Conservation (phyloP, 257 asterid species). For the Datura wrightii region DNA sequence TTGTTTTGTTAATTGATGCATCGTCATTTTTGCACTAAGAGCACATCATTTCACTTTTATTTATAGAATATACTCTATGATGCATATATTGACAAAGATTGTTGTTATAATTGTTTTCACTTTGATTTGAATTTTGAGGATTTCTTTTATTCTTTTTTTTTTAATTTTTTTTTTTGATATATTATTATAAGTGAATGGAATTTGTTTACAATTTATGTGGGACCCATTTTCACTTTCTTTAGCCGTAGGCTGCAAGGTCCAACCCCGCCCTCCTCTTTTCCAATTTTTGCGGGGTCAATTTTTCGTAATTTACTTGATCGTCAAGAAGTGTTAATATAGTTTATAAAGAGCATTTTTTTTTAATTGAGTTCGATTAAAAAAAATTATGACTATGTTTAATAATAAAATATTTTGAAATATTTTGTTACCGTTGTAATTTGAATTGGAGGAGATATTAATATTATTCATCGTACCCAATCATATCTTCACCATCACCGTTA, state of each 20-base stretch:
- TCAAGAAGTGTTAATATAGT: neutral
- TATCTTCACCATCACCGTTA: too few relatives aligned
- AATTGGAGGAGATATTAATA: too few relatives aligned
- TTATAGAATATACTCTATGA: neutral
- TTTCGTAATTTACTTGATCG: neutral
- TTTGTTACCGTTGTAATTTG: too few relatives aligned
- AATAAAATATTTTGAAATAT: too few relatives aligned
- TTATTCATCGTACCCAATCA: too few relatives aligned
- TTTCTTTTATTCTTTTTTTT: too few relatives aligned
- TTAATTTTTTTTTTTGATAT: too few relatives aligned
- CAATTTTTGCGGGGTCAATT: neutral
- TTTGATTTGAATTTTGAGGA: neutral
- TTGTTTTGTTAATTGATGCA: neutral
- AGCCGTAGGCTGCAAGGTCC: constrained; percentile 11
- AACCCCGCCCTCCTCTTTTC: neutral
- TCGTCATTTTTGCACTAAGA: neutral
- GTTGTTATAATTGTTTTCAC: too few relatives aligned
- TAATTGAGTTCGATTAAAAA: too few relatives aligned
- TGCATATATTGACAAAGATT: neutral
- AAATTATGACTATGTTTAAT: too few relatives aligned
- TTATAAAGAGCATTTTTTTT: too few relatives aligned
- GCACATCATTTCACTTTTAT: neutral
- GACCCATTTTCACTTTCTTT: neutral
- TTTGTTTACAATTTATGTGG: neutral
- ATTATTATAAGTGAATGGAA: too few relatives aligned